Evolutionary conservation across 2,329 filamentous ascomycete species (phyloP), one percentile per base, ranked within the genome.

Genomic region (Pezicula rhizophila): DNA sequence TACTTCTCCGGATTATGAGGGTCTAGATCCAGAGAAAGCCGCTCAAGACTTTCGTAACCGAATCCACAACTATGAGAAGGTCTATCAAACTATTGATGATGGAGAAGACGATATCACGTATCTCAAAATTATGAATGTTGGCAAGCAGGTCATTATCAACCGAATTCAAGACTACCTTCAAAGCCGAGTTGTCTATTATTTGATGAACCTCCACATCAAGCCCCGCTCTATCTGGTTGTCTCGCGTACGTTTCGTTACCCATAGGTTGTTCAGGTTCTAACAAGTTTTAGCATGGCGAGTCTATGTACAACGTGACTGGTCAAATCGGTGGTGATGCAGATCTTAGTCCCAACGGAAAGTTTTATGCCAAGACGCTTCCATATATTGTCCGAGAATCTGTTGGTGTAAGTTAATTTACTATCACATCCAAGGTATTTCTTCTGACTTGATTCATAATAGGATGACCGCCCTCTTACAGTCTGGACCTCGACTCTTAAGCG

Each of bases 131-230:
- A 95, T 97, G 77, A 85, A 99, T 63, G 89, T 97, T 11, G 91
- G 93, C 51, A 89, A 89, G 58, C 89, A 95, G 64, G 91, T 97
- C 64, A 93, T 97, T 63, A 97, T 99, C 78, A 99, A 97, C 71
- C 85, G 87, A 64, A 96, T 99, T 63, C 85, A 90, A 65, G 93
- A 99, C 69, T 99, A 99, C 64, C 77, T 99, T 25, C 93, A 96
- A 67, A 96, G 89, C 67, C 85, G 93, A 50, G 85, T 99, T 40
- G 92, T 99, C 41, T 99, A 99, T 70, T 99, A 96, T 66, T 81
- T 97, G 50, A 96, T 97, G 84, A 99, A 97, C 66, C 77, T 99
- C 35, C 93, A 99, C 70, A 99, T 99, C 67, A 92, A 92, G 56
- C 92, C 92, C 15, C 82, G 93, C 49, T 95, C 90, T 4, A 95